phyloP scores from a whole-genome alignment of 768 basidiomycete species.

The Leccinellum albellum region DNA sequence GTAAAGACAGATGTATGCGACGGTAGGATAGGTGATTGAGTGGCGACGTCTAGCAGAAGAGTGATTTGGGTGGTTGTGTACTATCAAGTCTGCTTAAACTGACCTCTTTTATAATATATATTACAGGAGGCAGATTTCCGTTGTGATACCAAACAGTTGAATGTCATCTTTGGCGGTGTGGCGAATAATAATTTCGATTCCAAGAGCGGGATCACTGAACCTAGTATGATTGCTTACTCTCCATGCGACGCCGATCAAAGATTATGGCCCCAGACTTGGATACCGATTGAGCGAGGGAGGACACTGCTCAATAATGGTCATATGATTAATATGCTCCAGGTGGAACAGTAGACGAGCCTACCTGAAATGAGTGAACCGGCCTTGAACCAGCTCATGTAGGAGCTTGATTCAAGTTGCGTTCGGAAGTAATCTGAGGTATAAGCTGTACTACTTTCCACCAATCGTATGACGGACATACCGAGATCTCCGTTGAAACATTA shows the following conservation, averaged over 20 bases:
- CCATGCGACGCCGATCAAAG: constrained; percentile 6
- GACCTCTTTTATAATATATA: constrained; percentile 23
- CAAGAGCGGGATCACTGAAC: neutral
- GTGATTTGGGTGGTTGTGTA: neutral
- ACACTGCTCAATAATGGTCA: neutral
- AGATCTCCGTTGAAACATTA: neutral
- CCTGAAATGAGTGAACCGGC: neutral
- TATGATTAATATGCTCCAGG: neutral
- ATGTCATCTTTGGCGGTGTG: neutral
- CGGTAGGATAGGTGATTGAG: neutral
- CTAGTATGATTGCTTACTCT: neutral
- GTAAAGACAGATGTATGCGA: neutral
- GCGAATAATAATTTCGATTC: neutral
- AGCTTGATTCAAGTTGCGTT: neutral
- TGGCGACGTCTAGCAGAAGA: constrained; percentile 3
- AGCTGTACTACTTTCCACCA: neutral
- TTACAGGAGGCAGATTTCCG: neutral
- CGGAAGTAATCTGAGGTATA: neutral
- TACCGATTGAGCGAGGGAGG: neutral
- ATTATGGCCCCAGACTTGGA: constrained; percentile 1
- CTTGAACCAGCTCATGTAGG: constrained; percentile 1
- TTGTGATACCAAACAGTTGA: neutral
- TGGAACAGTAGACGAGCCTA: constrained; percentile 1
- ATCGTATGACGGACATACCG: neutral
- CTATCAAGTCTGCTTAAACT: constrained; percentile 2